Evolutionary conservation across 768 basidiomycete species (phyloP).

Genomic region (Agrocybe pediades): DNA sequence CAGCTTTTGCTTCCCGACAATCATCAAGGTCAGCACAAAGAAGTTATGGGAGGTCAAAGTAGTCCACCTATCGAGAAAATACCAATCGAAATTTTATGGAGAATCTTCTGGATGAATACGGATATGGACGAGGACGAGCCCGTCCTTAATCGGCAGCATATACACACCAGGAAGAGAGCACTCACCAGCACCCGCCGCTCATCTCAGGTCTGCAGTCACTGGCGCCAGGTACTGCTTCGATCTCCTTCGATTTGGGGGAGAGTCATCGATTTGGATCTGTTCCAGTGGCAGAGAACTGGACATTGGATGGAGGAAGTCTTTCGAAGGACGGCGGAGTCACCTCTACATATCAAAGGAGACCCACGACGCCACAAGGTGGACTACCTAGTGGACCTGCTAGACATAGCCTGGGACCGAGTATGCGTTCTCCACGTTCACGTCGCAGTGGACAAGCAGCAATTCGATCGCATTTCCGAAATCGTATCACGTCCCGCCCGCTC

Average conservation of each 20-base stretch:
- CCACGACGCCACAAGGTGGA: not conserved
- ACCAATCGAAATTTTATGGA: not conserved
- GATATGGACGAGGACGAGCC: not conserved
- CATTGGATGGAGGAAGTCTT: not conserved
- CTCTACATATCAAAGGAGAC: not conserved
- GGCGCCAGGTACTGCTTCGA: not conserved
- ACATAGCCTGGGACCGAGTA: not conserved
- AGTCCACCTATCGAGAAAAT: too few relatives aligned
- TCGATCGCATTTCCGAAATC: not conserved
- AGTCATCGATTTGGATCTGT: not conserved
- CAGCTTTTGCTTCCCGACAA: too few relatives aligned
- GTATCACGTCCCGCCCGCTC: not conserved
- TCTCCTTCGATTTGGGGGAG: not conserved
- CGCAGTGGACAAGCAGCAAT: not conserved
- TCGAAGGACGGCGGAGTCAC: not conserved
- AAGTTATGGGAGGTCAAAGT: too few relatives aligned
- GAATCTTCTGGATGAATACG: not conserved
- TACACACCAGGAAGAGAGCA: not conserved
- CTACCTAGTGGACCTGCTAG: not conserved
- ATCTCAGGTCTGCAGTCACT: not conserved
- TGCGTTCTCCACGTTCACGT: not conserved
- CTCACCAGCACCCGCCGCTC: not conserved
- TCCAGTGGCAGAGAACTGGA: not conserved
- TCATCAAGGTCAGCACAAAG: too few relatives aligned
- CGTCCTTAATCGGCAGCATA: too few relatives aligned